Evolutionary conservation across 768 basidiomycete species (phyloP), one percentile per base, ranked within the genome.

Genomic region (Hygrophorus russula): DNA sequence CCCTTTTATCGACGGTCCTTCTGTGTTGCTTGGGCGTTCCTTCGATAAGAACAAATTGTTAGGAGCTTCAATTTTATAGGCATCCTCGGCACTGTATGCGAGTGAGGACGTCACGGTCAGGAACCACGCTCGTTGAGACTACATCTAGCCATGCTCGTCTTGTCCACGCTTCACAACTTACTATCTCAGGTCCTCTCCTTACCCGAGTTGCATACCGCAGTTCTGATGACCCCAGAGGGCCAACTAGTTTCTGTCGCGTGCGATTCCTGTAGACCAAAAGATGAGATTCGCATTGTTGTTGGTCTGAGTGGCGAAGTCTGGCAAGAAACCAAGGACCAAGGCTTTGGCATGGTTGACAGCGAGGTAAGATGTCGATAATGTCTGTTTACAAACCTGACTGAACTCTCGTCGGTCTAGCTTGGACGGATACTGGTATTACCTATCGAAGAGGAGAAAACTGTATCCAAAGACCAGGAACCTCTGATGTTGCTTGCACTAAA

Each of bases 291-390:
- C 42, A 73, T 87, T 34, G 64, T 81, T 19, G 81, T 80, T 6
- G 85, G 85, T 12, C 61, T 89, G 24, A 75, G 76, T 33, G 74
- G 76, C 8, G 84, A 87, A 57, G 68, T 85, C 28, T 89, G 86
- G 85, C 76, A 76, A 40, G 85, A 88, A 60, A 82, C 78, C 19
- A 69, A 66, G 47, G 77, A 73, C 17, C 69, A 78, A 36, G 78
- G 74, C 8, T 65, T 69, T 36, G 82, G 81, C 13, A 82, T 81
- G 77, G 80, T 78, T 2, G 84, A 88, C 47, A 79, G 80, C 57
- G 84, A 88, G 73, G 85, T 85, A 51, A 52, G 67, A 58, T 17
- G 10, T 39, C 20, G 14, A 10, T 36, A 12, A n/a, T 18, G 18
- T 41, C 32, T 40, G 15, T 24, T 15, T 18, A 7, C 13, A 28